Base-by-base conservation (phyloP, 1,139 yeast genomes). In the Nakaseomyces delphensis region DNA sequence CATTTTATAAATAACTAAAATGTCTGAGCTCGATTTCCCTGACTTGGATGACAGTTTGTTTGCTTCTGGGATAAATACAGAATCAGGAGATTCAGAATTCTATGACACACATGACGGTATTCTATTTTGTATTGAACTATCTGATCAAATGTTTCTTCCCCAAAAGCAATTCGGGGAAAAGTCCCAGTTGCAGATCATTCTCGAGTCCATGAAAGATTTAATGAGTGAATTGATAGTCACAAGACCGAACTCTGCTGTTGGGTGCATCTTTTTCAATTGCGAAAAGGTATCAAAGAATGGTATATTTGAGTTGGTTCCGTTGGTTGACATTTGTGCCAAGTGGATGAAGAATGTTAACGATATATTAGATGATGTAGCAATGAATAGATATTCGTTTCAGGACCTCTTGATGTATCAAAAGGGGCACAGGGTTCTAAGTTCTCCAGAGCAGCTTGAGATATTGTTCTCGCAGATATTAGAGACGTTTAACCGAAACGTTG, bases 101-200 rank as follows among this genome's bases (percentile, higher is more conserved):
- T 77, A 59, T 55, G 80, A 76, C 48, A 62, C 76, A 32, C 76
- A 74, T 46, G 86, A 81, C 54, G 87, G 83, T 1, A 73, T 80
- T 14, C 62, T 73, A 23, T 78, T 81, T 52, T 70, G 79, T 23
- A 69, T 82, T 35, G 86, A 81, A 53, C 58, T 80, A 19, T 70
- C 84, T 0, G 71, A 72, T 0, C 62, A 73, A 1, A 64, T 81
- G 48, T 68, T 72, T 39, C 43, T 49, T 11, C 69, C 71, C 3
- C 50, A 65, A 15, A 53, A 60, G 8, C 68, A 64, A 41, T 55
- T 70, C 9, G 52, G 62, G 9, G 65, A 64, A 21, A 65, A 64
- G 40, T 57, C 69, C 10, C 76, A 74, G 47, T 54, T 81, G n/a
- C 54, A 66, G 23, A 75, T 72, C 45, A 76, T 82, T 11, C 57